These are phyloP conservation scores for Hymenoscyphus repandus DNA, from an alignment of 2,329 filamentous ascomycete genomes.

Conservation along the genomic window DNA sequence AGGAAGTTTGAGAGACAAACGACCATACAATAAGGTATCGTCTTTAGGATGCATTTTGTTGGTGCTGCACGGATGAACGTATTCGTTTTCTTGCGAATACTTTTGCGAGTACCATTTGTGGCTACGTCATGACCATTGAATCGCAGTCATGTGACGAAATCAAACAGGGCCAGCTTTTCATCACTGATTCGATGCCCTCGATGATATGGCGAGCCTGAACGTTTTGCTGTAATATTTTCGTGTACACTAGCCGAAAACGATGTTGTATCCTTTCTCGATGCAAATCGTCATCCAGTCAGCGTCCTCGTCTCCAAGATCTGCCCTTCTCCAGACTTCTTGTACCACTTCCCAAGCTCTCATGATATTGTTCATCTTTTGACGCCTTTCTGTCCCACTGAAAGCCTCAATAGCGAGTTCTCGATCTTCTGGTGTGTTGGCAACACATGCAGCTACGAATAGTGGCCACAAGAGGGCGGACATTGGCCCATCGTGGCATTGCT, in stretches of 20 bases:
- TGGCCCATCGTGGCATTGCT: constrained; percentile 39
- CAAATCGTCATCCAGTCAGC: constrained; percentile 49
- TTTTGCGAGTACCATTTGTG: no score
- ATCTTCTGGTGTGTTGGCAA: constrained; percentile 47
- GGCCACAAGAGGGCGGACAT: constrained; percentile 62
- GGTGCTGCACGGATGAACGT: no score
- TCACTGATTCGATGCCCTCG: no score
- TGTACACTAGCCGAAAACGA: constrained; percentile 48
- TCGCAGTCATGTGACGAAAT: no score
- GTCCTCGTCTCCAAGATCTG: constrained; percentile 32
- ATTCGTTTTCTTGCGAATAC: no score
- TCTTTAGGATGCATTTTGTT: no score
- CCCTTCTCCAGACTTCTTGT: constrained; percentile 55
- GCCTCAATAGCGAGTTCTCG: constrained; percentile 45
- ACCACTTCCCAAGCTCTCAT: constrained; percentile 55
- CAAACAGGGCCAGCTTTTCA: no score
- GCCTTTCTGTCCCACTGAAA: constrained; percentile 47
- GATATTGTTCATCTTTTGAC: constrained; percentile 64
- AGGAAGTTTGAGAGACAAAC: no score
- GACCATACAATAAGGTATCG: no score
- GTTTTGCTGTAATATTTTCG: no score
- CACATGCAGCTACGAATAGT: constrained; percentile 57
- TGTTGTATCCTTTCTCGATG: constrained; percentile 51
- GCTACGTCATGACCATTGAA: no score
- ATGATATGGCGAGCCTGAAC: no score